Evolutionary conservation across 2,329 filamentous ascomycete genomes (phyloP), one percentile per base, ranked within the genome.

Genomic region (Monosporascus sp.): DNA sequence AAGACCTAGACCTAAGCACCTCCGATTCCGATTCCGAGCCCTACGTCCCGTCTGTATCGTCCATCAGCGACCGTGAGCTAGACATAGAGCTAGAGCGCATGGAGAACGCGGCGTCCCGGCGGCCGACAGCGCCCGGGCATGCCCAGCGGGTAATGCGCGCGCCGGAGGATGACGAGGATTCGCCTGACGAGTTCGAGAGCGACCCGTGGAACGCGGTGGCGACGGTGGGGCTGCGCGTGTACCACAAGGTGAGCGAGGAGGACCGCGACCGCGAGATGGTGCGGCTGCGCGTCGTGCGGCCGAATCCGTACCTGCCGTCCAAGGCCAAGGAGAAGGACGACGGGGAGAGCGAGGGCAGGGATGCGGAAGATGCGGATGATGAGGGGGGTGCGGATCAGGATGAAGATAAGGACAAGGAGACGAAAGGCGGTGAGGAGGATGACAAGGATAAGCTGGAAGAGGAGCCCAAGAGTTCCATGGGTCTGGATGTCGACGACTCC

Each of bases 181-280:
- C 77, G 46, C 76, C 80, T 56, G 79, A 81, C 57, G 80, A 83
- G 52, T 78, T 78, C 48, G 76, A 81, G 56, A 71, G 74, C 24
- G 76, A 81, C 24, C 78, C 81, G 1, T 86, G 83, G 83, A 85
- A 85, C 62, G 82, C 83, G 4, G 75, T 85, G 46, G 80, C 76
- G 50, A 78, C 85, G 18, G 76, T 86, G 0, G 82, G 83, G 0
- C 69, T 86, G 49, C 76, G 81, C 5, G 78, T 86, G 6, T 86
- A 85, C 65, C 76, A 78, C 63, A 80, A 79, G 60, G 72, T 69
- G 1, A 58, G 64, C 0, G 65, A 64, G 8, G 65, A 66, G n/a
- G 60, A 67, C 11, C 56, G 57, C 31, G 62, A 65, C 7, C 63
- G 68, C 37, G 65, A 70, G 39, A 62, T 70, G 2, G 67, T 75